phyloP scores from a whole-genome alignment of 345 rosid species.

The Luvunga scandens region DNA sequence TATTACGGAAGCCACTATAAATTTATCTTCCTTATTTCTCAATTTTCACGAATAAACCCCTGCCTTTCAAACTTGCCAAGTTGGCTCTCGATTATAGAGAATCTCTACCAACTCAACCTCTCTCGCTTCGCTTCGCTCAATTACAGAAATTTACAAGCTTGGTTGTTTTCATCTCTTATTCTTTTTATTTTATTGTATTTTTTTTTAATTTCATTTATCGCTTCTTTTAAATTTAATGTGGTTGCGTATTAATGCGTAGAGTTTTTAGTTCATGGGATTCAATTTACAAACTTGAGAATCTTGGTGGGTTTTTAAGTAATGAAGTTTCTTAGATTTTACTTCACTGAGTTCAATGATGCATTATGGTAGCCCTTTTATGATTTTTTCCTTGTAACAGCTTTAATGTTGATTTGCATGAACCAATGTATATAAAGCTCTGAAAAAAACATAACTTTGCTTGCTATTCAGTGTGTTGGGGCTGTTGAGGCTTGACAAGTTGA shows the following conservation, averaged over 20 bases:
- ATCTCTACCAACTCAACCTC: background rate
- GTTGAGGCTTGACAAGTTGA: too few relatives aligned
- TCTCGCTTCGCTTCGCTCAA: background rate
- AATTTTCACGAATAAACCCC: background rate
- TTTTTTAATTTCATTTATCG: background rate
- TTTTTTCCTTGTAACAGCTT: background rate
- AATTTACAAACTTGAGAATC: background rate
- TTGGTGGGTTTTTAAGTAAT: background rate
- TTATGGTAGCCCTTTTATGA: background rate
- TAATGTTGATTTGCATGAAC: background rate
- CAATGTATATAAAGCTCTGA: background rate
- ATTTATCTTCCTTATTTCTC: background rate
- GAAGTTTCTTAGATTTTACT: background rate
- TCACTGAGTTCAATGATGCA: background rate
- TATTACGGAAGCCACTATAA: background rate
- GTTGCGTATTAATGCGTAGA: background rate
- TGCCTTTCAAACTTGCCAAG: slow-evolving; percentile 2
- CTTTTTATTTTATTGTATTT: background rate
- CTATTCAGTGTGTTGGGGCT: background rate
- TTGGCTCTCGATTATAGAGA: background rate
- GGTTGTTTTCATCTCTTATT: background rate
- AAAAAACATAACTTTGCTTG: background rate
- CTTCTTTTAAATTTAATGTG: background rate
- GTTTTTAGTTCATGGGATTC: background rate
- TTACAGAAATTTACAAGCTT: background rate